Percentiles rank a stretch among this genome's conserved stretches.
These are phyloP conservation scores for Pseudomonodictys pantanalensis DNA, from an alignment of 495 filamentous ascomycete species.

Conservation along the genomic window DNA sequence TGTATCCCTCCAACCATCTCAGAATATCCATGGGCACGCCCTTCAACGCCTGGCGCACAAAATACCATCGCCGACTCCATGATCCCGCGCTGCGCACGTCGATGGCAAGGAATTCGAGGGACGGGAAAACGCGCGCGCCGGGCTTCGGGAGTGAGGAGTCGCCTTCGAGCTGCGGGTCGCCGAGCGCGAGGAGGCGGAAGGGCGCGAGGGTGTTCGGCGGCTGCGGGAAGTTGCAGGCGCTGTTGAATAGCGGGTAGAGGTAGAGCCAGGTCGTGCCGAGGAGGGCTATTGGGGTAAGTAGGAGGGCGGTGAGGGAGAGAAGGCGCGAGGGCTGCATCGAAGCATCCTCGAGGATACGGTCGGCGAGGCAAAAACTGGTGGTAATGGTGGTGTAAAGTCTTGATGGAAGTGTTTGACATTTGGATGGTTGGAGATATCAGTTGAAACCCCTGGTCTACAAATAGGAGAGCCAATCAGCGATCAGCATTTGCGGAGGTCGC, in stretches of 20 bases:
- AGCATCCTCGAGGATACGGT: conserved; percentile 22
- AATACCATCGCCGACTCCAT: conserved; percentile 14
- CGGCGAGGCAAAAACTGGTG: background rate
- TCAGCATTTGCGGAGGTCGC: background rate
- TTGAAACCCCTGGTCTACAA: background rate
- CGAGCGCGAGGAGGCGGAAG: conserved; percentile 85
- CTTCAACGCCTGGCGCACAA: conserved; percentile 39
- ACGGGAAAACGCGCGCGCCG: conserved; percentile 58
- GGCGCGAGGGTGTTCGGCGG: conserved; percentile 48
- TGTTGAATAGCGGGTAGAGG: conserved; percentile 77
- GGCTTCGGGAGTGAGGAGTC: conserved; percentile 73
- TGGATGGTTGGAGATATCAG: background rate
- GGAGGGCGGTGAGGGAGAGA: conserved; percentile 37
- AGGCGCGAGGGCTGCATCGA: conserved; percentile 44
- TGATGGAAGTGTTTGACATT: background rate
- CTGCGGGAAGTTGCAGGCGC: conserved; percentile 73
- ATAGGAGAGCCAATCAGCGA: background rate
- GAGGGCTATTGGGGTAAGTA: conserved; percentile 69
- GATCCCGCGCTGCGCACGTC: conserved; percentile 44
- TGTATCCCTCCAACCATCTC: conserved; percentile 55
- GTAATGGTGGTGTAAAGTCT: background rate
- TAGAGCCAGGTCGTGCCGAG: conserved; percentile 75
- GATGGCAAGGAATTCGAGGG: background rate
- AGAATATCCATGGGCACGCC: conserved; percentile 61
- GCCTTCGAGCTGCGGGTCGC: conserved; percentile 93